Evolutionary conservation across 1,284 basidiomycete species (phyloP).

Genomic region (Naganishia albida): DNA sequence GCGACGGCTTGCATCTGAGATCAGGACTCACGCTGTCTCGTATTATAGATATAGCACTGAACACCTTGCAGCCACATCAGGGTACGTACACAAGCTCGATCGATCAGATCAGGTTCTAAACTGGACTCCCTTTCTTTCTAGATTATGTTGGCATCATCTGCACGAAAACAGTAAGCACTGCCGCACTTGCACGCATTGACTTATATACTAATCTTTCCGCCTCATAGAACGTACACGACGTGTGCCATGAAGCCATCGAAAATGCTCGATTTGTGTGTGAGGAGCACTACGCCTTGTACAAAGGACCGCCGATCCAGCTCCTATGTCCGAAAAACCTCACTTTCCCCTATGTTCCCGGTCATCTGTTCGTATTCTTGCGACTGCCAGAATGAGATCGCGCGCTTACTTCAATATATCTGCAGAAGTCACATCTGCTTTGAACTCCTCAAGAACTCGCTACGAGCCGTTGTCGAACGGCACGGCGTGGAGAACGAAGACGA

Average conservation of each 20-base stretch:
- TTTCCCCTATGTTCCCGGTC: constrained; percentile 96
- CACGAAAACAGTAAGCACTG: constrained; percentile 72
- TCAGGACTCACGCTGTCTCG: not conserved
- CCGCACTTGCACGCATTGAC: constrained; percentile 17
- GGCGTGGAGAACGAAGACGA: constrained; percentile 71
- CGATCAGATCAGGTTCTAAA: not conserved
- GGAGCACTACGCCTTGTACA: constrained; percentile 94
- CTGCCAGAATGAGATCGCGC: not conserved
- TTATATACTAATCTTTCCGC: constrained; percentile 10
- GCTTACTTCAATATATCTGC: constrained; percentile 4
- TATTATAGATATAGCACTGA: constrained; percentile 78
- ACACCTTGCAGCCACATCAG: constrained; percentile 78
- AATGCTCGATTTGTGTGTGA: constrained; percentile 98
- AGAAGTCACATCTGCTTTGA: constrained; percentile 92
- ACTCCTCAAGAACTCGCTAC: constrained; percentile 96
- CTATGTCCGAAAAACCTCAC: constrained; percentile 85
- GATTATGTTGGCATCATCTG: constrained; percentile 99
- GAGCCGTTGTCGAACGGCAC: constrained; percentile 92
- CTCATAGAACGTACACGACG: constrained; percentile 81
- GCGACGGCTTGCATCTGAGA: not conserved
- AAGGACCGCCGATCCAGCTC: constrained; percentile 92
- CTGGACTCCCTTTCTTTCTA: not conserved
- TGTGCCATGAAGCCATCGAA: constrained; percentile 97
- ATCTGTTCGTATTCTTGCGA: constrained; percentile 60
- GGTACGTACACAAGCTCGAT: constrained; percentile 5